Evolutionary conservation across 352 stramenopile species (phyloP), one percentile per base, ranked within the genome.

Genomic region (Phytopythium delawarense): DNA sequence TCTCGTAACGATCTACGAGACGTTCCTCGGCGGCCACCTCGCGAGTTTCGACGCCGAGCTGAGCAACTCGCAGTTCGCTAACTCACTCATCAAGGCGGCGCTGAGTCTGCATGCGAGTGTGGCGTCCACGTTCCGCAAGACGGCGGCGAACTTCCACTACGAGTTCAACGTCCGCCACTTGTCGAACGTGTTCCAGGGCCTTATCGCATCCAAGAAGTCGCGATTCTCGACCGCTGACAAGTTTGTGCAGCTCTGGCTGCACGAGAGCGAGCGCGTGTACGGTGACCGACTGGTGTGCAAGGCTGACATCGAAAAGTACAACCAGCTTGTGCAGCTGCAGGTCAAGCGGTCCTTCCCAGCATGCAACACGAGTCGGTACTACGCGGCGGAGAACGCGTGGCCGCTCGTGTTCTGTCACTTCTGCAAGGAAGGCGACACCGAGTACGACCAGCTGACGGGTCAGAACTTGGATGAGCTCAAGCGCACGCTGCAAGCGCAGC

Each of bases 91-190:
- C 69, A 97, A 98, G 64, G 96, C 89, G 8, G 94, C 96, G 8
- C 67, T 99, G 37, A 95, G 85, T 39, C 72, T 99, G 16, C 96
- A 99, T 62, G 83, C 81, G 45, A 89, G 86, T 32, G 89, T 98
- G 28, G 82, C 92, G 20, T 79, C 89, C 44, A 97, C 88, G 15
- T 96, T 99, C 72, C 79, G 89, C n/a, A 98, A 98, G 69, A 98
- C 94, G 1, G 95, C 96, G 5, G 84, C 86, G 7, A 99, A 99
- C 65, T 99, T 99, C 66, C 96, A 99, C 78, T 99, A 99, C 74
- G 94, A 99, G 75, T 99, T 99, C 70, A 98, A 98, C 57, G 96
- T 99, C 46, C 89, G 96, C 7, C 91, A 99, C 67, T 79, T 99
- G 32, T 96, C 82, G 39, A 98, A 98, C 61, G 91, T 99, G 1